Base-by-base conservation (phyloP, 352 stramenopile species). In the Pseudoperonospora humuli region DNA sequence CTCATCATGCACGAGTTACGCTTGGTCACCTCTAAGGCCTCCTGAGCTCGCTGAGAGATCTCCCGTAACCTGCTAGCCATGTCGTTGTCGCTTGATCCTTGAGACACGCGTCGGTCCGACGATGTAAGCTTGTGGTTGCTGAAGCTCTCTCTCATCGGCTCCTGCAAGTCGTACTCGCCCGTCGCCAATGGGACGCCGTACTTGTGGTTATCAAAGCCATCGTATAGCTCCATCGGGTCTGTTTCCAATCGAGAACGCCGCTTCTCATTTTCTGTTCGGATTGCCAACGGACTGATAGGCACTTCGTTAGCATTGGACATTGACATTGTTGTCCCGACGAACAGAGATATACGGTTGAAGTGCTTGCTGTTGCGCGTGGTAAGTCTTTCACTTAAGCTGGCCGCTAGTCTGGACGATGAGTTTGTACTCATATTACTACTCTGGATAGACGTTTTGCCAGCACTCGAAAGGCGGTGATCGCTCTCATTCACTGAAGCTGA, bases 1-100 rank as follows among this genome's bases (percentile, higher is more conserved):
- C 75, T 86, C 75, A 86, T 83, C 65, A 86, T 73, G 40, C 60
- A 78, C 45, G 72, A 84, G 45, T 84, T 83, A 45, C 75, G 75
- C 28, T 70, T 69, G 18, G 75, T 86, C 26, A 71, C 57, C 14
- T 86, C 75, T 45, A 84, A 45, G 7, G 70, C 58, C 40, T 86
- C 75, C 44, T 84, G 70, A 5, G 75, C 75, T 27, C 64, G 73
- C 34, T 65, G 65, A 15, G 71, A 77, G 17, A 86, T 83, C 46
- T 86, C 75, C 13, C 61, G 67, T 49, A 86, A 65, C 26, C 75
- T 60, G 14, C 45, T 57, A 4, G 72, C 67, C 40, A 86, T 60
- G 35, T 86, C 72, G 15, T 54, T 64, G 28, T 75, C 68, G 23
- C 65, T 56, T 20, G 50, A 43, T 51, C 75, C 61, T 20, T 73